Evolutionary conservation across 2,329 filamentous ascomycete genomes (phyloP).

Genomic region (Mariannaea elegans): DNA sequence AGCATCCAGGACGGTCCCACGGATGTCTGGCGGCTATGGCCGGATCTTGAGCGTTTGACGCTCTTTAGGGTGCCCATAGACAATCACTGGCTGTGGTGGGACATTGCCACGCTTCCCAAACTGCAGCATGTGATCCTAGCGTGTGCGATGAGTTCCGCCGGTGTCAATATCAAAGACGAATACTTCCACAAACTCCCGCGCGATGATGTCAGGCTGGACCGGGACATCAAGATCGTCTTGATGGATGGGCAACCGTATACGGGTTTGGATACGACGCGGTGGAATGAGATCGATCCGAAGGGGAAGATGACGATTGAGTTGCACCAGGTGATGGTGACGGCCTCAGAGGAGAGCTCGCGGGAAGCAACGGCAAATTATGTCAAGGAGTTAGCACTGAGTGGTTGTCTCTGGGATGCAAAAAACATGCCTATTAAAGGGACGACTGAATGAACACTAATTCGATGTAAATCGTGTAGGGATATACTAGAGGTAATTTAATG

Average conservation of each 20-base stretch:
- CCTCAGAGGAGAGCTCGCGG: constrained; percentile 48
- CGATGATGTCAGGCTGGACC: constrained; percentile 37
- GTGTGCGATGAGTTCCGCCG: constrained; percentile 44
- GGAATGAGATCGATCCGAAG: constrained; percentile 48
- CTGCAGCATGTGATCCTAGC: constrained; percentile 56
- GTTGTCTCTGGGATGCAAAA: constrained; percentile 50
- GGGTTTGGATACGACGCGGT: constrained; percentile 39
- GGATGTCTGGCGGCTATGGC: constrained; percentile 55
- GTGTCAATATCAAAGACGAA: constrained; percentile 51
- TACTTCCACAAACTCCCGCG: constrained; percentile 49
- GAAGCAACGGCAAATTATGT: constrained; percentile 51
- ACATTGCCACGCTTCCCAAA: constrained; percentile 47
- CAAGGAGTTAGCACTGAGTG: constrained; percentile 50
- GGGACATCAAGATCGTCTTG: constrained; percentile 45
- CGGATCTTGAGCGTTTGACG: constrained; percentile 51
- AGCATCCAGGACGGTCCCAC: constrained; percentile 44
- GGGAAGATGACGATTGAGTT: constrained; percentile 49
- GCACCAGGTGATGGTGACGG: constrained; percentile 49
- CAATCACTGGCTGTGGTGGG: constrained; percentile 50
- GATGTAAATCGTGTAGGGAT: neutral
- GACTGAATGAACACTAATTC: neutral
- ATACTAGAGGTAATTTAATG: neutral
- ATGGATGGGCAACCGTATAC: constrained; percentile 41
- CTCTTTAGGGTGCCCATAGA: constrained; percentile 52
- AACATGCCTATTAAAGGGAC: constrained; percentile 29